Evolutionary conservation across 495 filamentous ascomycete genomes (phyloP).

Genomic region (Penicillium steckii): DNA sequence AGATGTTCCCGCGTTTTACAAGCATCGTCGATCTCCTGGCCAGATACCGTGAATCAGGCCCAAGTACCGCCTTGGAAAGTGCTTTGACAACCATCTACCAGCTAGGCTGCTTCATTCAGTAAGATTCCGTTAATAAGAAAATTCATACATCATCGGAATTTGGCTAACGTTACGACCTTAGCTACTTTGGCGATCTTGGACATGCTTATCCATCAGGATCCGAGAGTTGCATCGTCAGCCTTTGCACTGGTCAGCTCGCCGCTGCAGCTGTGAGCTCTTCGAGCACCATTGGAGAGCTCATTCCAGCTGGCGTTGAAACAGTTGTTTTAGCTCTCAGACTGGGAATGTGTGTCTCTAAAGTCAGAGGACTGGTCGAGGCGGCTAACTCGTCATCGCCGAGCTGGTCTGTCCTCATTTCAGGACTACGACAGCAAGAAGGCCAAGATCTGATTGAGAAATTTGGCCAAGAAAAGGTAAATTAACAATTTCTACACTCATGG

Average conservation of each 20-base stretch:
- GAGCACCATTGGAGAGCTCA: conserved; percentile 63
- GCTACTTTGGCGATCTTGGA: conserved; percentile 51
- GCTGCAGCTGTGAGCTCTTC: conserved; percentile 69
- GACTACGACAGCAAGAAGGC: conserved; percentile 30
- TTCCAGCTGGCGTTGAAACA: conserved; percentile 65
- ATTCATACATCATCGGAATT: not conserved
- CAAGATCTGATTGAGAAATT: conserved; percentile 25
- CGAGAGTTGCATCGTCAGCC: conserved; percentile 46
- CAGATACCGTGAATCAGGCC: conserved; percentile 55
- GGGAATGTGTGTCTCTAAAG: conserved; percentile 56
- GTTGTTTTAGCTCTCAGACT: conserved; percentile 72
- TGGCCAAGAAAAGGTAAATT: conserved; percentile 44
- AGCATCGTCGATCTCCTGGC: conserved; percentile 70
- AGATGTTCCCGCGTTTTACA: conserved; percentile 65
- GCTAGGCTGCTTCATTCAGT: conserved; percentile 75
- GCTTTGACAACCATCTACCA: conserved; percentile 70
- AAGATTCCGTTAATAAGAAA: conserved; percentile 25
- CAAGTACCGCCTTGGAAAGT: conserved; percentile 63
- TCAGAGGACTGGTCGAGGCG: conserved; percentile 34
- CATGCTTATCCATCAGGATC: conserved; percentile 46
- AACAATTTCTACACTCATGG: conserved; percentile 35
- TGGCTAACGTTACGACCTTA: conserved; percentile 15
- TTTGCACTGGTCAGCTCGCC: conserved; percentile 74
- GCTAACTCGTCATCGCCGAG: conserved; percentile 24
- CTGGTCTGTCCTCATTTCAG: conserved; percentile 44